phyloP scores from a whole-genome alignment of 139 green algal genomes.

The Chloropicon primus region DNA sequence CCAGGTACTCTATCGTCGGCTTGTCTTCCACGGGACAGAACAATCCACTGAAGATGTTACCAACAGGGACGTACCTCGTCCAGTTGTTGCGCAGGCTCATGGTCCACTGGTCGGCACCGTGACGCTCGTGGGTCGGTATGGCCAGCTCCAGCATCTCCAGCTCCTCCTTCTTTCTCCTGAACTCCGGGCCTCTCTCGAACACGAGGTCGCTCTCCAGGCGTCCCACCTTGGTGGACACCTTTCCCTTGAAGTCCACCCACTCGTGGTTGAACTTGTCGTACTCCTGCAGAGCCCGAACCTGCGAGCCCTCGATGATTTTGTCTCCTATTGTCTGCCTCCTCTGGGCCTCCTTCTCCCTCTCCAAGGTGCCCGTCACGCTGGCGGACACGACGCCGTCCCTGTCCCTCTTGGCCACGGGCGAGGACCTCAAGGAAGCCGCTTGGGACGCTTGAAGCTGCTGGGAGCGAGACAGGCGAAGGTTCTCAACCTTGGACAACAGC shows the following conservation, averaged over 20 bases:
- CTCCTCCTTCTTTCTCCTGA: constrained; percentile 5
- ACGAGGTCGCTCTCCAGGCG: constrained; percentile 1
- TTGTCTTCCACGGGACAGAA: constrained; percentile 10
- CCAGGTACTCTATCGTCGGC: neutral
- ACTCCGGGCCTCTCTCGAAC: constrained; percentile 8
- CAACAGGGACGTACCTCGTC: constrained; percentile 12
- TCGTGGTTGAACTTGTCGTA: neutral
- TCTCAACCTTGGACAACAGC: neutral
- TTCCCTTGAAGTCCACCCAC: neutral
- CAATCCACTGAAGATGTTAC: constrained; percentile 15
- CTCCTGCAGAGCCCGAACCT: neutral
- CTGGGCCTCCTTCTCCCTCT: neutral
- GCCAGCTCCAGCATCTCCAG: constrained; percentile 3
- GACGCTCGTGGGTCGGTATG: neutral
- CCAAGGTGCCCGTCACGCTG: neutral
- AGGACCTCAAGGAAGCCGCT: neutral
- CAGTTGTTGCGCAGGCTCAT: constrained; percentile 18
- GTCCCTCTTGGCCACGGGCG: neutral
- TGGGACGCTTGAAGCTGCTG: neutral
- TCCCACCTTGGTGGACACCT: neutral
- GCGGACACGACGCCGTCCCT: neutral
- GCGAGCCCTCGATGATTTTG: neutral
- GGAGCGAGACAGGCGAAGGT: neutral
- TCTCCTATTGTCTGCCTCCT: neutral
- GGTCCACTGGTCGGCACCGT: constrained; percentile 9